phyloP scores from a whole-genome alignment of 176 grass and related monocot species.

The Bolboschoenus planiculmis region DNA sequence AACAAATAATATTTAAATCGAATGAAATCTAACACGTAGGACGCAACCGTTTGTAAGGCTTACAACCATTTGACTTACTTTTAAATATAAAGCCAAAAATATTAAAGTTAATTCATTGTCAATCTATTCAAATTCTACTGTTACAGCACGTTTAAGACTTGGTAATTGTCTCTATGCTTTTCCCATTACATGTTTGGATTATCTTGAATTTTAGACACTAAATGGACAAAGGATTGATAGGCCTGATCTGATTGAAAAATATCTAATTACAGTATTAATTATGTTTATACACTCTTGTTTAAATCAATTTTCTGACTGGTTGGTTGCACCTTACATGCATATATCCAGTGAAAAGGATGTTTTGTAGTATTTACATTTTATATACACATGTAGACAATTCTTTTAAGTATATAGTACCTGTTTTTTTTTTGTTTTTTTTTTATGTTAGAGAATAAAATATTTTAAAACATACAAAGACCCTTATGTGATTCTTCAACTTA shows the following conservation, averaged over 20 bases:
- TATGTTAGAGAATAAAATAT: no score
- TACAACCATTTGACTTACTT: background rate
- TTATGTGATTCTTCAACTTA: background rate
- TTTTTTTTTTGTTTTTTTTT: no score
- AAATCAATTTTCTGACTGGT: background rate
- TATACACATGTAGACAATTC: background rate
- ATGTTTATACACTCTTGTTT: background rate
- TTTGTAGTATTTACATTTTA: background rate
- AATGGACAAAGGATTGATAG: background rate
- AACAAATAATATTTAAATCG: background rate
- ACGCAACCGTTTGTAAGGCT: no score
- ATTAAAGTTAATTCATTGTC: background rate
- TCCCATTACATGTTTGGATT: background rate
- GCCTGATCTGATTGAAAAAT: background rate
- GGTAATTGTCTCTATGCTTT: no score
- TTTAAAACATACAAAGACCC: background rate
- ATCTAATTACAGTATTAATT: background rate
- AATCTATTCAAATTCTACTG: background rate
- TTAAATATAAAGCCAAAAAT: background rate
- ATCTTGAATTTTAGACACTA: background rate
- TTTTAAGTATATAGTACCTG: background rate
- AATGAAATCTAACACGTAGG: background rate
- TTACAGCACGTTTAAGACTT: background rate
- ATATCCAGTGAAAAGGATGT: background rate
- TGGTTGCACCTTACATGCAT: no score